Percentiles rank a stretch among this genome's conserved stretches.
phyloP scores from a whole-genome alignment of 352 stramenopile genomes.

The Pythium chondricola region DNA sequence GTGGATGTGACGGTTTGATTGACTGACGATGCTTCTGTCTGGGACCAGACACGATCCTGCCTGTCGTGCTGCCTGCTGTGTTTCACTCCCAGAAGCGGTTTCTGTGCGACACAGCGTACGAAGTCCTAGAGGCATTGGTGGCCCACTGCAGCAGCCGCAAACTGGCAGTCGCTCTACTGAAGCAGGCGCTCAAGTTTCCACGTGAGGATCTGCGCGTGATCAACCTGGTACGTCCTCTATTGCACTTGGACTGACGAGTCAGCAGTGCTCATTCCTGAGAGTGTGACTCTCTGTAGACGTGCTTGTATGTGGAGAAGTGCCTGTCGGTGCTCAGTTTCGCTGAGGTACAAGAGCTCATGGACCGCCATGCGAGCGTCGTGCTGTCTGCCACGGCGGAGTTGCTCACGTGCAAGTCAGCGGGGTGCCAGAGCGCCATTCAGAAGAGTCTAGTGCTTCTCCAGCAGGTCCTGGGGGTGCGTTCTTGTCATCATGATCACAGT shows the following conservation, averaged over 20 bases:
- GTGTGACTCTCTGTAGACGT: constrained; percentile 21
- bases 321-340: constrained; percentile 28
- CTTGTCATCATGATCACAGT: neutral
- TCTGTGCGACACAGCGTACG: constrained; percentile 47
- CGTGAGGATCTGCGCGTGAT: constrained; percentile 38
- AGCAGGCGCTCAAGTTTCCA: constrained; percentile 10
- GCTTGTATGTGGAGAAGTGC: constrained; percentile 58
- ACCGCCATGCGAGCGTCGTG: constrained; percentile 15
- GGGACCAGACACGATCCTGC: constrained; percentile 38
- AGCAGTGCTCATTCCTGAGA: neutral
- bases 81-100: constrained; percentile 55
- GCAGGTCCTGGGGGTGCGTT: constrained; percentile 31
- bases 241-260: neutral
- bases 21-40: neutral
- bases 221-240: constrained; percentile 30
- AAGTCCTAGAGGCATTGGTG: constrained; percentile 50
- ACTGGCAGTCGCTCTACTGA: constrained; percentile 29
- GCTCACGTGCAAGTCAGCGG: constrained; percentile 36
- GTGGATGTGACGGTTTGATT: neutral
- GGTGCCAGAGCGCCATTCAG: constrained; percentile 37
- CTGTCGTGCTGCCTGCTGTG: constrained; percentile 31
- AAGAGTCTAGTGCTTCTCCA: constrained; percentile 33
- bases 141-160: constrained; percentile 42
- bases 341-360: constrained; percentile 23
- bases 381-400: constrained; percentile 22